Base-by-base conservation (phyloP, 805 yeast species). In the Lachancea sp. region DNA sequence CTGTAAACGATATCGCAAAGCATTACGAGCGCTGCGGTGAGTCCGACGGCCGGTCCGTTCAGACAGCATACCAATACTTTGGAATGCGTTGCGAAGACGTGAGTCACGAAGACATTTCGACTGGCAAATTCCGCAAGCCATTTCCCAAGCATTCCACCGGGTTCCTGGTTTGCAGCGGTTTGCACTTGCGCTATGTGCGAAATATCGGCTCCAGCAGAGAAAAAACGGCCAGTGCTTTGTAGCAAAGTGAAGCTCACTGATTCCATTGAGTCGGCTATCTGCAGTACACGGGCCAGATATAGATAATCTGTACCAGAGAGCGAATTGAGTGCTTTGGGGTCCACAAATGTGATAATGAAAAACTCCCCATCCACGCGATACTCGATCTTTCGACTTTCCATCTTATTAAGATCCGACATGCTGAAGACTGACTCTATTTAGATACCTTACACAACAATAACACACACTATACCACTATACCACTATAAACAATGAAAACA, bases 41-140 rank as follows among this genome's bases (percentile, higher is more conserved):
- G 72, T 0, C 96, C 96, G 47, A 88, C 75, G 4, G 79, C 95
- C 0, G 96, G 95, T 0, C 96, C 96, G 59, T 88, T 88, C 46
- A 88, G 70, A 3, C 88, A 90, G 36, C 78, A 77, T 22, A 80
- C 80, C 31, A 88, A 66, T 8, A 86, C 70, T 60, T 88, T 88
- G 9, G 73, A 65, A 64, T 88, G 96, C 55, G 79, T 75, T 51
- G 78, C 76, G 59, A 85, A 78, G 32, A 82, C 69, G 51, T 79
- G 76, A 3, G 93, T 81, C 44, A 88, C 65, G 56, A 74, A 80
- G 22, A 80, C 73, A 61, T 88, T 88, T 56, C 88, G 77, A 3
- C 88, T 75, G n/a, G 78, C 77, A 56, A 84, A 82, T 49, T 69
- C 68, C 43, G 72, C 66, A 39, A 78, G 62, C 83, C 85, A 80